Evolutionary conservation across 306 rosid genomes (phyloP), one percentile per base, ranked within the genome.

Genomic region (Prunus davidiana): DNA sequence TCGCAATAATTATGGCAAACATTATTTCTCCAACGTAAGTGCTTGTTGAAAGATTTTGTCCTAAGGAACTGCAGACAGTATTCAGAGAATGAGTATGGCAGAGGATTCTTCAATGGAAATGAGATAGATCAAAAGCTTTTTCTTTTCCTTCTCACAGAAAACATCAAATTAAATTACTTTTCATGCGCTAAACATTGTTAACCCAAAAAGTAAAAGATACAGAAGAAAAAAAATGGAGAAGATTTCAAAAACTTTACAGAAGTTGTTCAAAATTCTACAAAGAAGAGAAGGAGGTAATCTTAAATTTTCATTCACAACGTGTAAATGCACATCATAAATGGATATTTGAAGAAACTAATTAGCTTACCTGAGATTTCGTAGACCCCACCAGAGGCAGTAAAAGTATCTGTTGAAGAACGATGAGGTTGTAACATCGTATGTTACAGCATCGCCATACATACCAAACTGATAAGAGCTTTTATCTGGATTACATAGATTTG

Each of bases 21-120:
- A 87, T 64, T 56, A 92, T 89, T 81, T 95, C 99, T 73, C 99
- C 98, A 61, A 89, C 90, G 13, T 79, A 95, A 71, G 96, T 92
- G 83, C 97, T 95, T 13, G 98, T 91, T 7, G 87, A 80, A 76
- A 95, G 97, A 82, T 89, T 83, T 85, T 95, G 99, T 32, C 98
- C 98, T 80, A 92, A 80, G 55, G 97, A 95, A 88, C 99, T 95
- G 90, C 92, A 83, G 30, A 64, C 63, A 71, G 69, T 50, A 71
- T 78, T 64, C 43, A 64, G 22, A 0, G 22, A 12, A 32, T 58
- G 30, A 64, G 54, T 13, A 63, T 52, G 30, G 12, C 11, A 34
- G 46, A 49, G 32, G 61, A 49, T 8, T 49, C 69, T 75, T 50
- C 60, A 64, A 32, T n/a, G 43, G 22, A 56, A 20, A 57, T 2